These are phyloP conservation scores for Angomonas ambiguus DNA, from an alignment of 208 protist species.

Conservation along the genomic window DNA sequence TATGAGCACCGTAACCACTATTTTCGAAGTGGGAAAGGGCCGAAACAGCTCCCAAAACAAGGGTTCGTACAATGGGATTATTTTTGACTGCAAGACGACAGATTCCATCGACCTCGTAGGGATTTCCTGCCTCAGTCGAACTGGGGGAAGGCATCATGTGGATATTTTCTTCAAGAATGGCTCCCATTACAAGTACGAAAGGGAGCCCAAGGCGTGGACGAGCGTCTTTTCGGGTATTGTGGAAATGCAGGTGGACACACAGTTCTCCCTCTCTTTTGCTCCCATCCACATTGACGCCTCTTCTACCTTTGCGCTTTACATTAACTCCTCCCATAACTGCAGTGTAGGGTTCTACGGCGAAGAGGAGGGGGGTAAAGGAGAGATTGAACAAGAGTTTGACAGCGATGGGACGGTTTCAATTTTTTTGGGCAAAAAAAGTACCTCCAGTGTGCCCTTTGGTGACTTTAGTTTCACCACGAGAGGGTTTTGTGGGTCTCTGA, in stretches of 20 bases:
- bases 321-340: constrained; percentile 89
- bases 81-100: constrained; percentile 83
- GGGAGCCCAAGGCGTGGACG: constrained; percentile 59
- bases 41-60: constrained; percentile 65
- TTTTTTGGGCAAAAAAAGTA: constrained; percentile 72
- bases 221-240: constrained; percentile 69
- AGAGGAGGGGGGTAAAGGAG: constrained; percentile 73
- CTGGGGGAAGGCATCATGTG: constrained; percentile 67
- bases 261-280: constrained; percentile 62
- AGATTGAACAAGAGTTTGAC: constrained; percentile 73
- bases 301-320: constrained; percentile 79
- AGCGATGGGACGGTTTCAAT: constrained; percentile 73
- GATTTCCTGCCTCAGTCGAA: constrained; percentile 63
- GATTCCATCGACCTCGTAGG: constrained; percentile 68
- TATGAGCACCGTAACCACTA: constrained; percentile 45
- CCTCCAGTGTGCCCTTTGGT: constrained; percentile 64
- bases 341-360: constrained; percentile 78
- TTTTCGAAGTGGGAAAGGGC: constrained; percentile 83
- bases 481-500: constrained; percentile 84
- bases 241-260: constrained; percentile 54
- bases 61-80: constrained; percentile 85
- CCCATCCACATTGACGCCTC: constrained; percentile 52
- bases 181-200: constrained; percentile 56
- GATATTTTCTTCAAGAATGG: constrained; percentile 86
- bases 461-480: constrained; percentile 53